These are phyloP conservation scores for Aspergillus carlsbadensis DNA, from an alignment of 495 filamentous ascomycete genomes.

Conservation along the genomic window DNA sequence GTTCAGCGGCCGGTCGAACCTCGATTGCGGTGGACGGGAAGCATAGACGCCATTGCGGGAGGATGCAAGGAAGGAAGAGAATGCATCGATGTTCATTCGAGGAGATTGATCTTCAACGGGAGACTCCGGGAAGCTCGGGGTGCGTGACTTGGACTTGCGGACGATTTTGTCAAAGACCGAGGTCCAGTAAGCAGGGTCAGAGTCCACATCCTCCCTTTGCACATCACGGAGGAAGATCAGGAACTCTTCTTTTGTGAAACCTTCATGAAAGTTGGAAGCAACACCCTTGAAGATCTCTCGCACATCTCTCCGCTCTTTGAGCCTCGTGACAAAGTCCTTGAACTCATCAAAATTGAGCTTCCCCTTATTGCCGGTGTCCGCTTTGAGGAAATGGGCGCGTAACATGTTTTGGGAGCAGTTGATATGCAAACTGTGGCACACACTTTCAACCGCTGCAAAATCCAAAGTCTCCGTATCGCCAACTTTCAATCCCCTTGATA, in stretches of 20 bases:
- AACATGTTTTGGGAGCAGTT: constrained; percentile 76
- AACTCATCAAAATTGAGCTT: constrained; percentile 76
- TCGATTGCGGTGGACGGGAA: constrained; percentile 52
- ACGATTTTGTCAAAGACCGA: constrained; percentile 71
- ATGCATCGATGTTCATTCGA: constrained; percentile 70
- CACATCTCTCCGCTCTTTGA: constrained; percentile 84
- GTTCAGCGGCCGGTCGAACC: constrained; percentile 81
- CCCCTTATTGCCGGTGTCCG: constrained; percentile 60
- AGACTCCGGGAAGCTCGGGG: constrained; percentile 35
- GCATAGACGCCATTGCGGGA: constrained; percentile 62
- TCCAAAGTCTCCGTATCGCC: constrained; percentile 70
- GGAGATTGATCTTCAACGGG: constrained; percentile 34
- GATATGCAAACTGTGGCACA: constrained; percentile 87
- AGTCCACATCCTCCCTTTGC: constrained; percentile 74
- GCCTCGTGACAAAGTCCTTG: constrained; percentile 70
- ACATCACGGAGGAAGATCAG: constrained; percentile 67
- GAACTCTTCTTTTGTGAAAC: constrained; percentile 71
- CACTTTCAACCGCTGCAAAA: constrained; percentile 69
- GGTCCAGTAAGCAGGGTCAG: constrained; percentile 64
- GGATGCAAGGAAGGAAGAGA: constrained; percentile 76
- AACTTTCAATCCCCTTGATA: constrained; percentile 50
- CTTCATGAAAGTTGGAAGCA: constrained; percentile 50
- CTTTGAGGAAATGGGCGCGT: constrained; percentile 69
- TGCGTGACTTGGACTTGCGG: constrained; percentile 59
- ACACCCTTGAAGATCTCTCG: constrained; percentile 62